Evolutionary conservation across 208 protist genomes (phyloP), one percentile per base, ranked within the genome.

Genomic region (Giardia duodenalis): DNA sequence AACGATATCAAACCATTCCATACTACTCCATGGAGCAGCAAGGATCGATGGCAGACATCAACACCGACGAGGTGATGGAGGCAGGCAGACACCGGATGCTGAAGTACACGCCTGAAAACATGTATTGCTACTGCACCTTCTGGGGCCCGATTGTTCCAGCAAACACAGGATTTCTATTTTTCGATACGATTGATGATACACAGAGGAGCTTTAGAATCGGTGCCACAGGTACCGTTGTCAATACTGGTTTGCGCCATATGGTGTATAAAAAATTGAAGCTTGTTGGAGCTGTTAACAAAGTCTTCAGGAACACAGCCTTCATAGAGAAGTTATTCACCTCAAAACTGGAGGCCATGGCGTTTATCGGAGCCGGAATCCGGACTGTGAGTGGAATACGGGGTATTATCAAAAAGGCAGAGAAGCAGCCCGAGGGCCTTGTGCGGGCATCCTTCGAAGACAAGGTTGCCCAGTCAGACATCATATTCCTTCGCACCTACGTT

Each of bases 231-330:
- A 98, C 98, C 89, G 97, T 98, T 0, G 94, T 99, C n/a, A 97
- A 99, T 92, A 95, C 98, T 46, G 97, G 98, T 94, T 93, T 96
- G 43, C 93, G 94, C 30, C 96, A 97, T 47, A 95, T 93, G 1
- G 96, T 99, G 67, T 97, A 99, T 44, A 99, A 99, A 96, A 99
- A 99, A 95, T 96, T 99, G 44, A 99, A 99, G 95, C 96, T 99
- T 39, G 97, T 97, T 1, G 99, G 99, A 46, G 94, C 94, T 46
- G 98, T 98, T 0, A 94, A 95, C 48, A 98, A 99, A 94, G 96
- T 99, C 3, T 94, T 97, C 67, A 99, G 99, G 95, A 99, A 99
- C 46, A 99, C 98, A 0, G 97, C 95, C 1, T 99, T 99, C 93
- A 96, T 99, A 46, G 97, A 98, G 90, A 94, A 94, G 67, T 97